Percentiles rank a stretch among this genome's conserved stretches.
phyloP scores from a whole-genome alignment of 495 filamentous ascomycete genomes.

The Penicillium tannophilum region DNA sequence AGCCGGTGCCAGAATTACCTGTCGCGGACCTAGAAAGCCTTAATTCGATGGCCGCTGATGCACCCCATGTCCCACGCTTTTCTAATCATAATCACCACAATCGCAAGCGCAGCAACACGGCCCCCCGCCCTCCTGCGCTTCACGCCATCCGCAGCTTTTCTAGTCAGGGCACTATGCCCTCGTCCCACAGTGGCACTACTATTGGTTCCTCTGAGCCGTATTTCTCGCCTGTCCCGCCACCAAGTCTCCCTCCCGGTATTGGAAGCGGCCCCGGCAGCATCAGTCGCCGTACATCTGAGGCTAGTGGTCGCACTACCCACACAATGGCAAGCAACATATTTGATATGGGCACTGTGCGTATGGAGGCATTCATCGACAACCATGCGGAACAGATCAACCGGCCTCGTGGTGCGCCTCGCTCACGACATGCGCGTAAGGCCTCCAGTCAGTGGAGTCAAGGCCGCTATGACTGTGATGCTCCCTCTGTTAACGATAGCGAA shows the following conservation, averaged over 20 bases:
- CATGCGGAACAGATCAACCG: conserved; percentile 39
- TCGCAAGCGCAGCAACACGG: conserved; percentile 84
- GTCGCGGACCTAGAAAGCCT: conserved; percentile 26
- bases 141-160: conserved; percentile 71
- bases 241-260: conserved; percentile 23
- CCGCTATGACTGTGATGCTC: conserved; percentile 35
- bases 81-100: conserved; percentile 69
- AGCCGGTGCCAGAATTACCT: conserved; percentile 40
- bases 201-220: conserved; percentile 63
- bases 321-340: conserved; percentile 47
- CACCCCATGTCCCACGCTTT: conserved; percentile 80
- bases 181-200: conserved; percentile 42
- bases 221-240: conserved; percentile 22
- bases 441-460: conserved; percentile 42
- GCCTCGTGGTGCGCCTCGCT: conserved; percentile 20
- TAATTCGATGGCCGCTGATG: conserved; percentile 62
- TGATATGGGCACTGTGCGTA: conserved; percentile 85
- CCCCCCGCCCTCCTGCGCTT: conserved; percentile 64
- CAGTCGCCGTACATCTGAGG: conserved; percentile 49
- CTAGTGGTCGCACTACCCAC: conserved; percentile 36
- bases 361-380: conserved; percentile 82
- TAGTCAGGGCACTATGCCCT: conserved; percentile 54
- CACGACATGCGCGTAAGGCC: conserved; percentile 35
- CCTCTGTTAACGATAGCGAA: conserved; percentile 36
- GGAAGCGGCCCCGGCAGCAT: conserved; percentile 45